Evolutionary conservation across 148 eudicot genomes (phyloP), one percentile per base, ranked within the genome.

Genomic region (Persicaria tinctoria): DNA sequence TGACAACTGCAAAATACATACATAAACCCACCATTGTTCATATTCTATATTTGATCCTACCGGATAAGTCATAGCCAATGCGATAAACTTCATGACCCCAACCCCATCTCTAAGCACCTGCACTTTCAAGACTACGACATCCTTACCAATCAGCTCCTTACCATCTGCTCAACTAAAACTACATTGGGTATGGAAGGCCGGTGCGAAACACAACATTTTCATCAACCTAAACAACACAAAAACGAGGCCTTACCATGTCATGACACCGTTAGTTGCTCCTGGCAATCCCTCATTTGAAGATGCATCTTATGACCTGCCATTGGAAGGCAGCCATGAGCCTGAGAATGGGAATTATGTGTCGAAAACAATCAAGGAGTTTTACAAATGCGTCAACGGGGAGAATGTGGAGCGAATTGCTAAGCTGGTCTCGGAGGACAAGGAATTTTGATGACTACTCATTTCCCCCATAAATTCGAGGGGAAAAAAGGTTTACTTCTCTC

Each of bases 381-480:
- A 92, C 76, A 66, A 78, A 23, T 79, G 86, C 81, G 83, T 91
- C 78, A 94, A 94, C 56, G 77, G 81, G 46, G 85, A 76, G 75
- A 75, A 90, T 50, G 1, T 82, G 55, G 80, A 70, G 46, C 76
- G 82, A 74, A 56, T 91, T 1, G 82, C 76, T 5, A 70, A 73
- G 50, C 78, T 86, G 27, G 57, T 94, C 48, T 77, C 96, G 0
- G 75, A 76, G 4, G 82, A 90, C 51, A 23, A 91, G 98, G 59
- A 18, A 68, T 51, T 78, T 88, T 11, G 93, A 91, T 17, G 97
- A 94, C 66, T 87, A 69, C 74, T 75, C 87, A 17, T 94, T 88
- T 74, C 84, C 85, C 85, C 44, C 73, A 80, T 60, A 77, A 83
- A 5, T 84, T 94, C 72, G 80, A 82, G 48, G 93, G 97, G 38